Evolutionary conservation across 352 stramenopile genomes (phyloP).

Genomic region (Phytophthora pseudosyringae): DNA sequence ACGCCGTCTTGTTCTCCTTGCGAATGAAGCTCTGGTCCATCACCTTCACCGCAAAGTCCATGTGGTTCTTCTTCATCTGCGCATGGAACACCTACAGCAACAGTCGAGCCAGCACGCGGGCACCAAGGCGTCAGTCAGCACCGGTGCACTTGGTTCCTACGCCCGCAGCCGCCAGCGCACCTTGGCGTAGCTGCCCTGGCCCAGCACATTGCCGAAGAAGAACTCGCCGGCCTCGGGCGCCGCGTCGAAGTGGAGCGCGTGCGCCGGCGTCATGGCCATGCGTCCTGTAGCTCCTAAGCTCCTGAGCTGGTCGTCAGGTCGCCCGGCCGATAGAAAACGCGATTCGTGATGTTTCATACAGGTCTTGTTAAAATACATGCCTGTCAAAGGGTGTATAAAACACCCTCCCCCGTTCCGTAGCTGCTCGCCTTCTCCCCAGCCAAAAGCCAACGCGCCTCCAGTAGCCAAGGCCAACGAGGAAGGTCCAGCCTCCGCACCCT

Average conservation of each 20-base stretch:
- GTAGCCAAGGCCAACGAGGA: conserved; percentile 21
- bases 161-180: conserved; percentile 31
- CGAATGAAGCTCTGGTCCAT: conserved; percentile 93
- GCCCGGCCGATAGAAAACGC: neutral
- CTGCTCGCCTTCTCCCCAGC: conserved; percentile 22
- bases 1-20: conserved; percentile 93
- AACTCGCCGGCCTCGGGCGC: conserved; percentile 84
- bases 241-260: conserved; percentile 62
- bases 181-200: conserved; percentile 90
- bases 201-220: conserved; percentile 85
- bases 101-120: too few species aligned
- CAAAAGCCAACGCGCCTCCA: conserved; percentile 30
- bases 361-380: neutral
- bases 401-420: conserved; percentile 5
- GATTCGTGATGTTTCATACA: neutral
- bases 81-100: conserved; percentile 81
- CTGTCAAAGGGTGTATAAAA: neutral
- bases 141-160: neutral
- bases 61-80: conserved; percentile 77
- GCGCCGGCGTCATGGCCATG: conserved; percentile 42
- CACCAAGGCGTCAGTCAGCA: neutral
- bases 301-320: conserved; percentile 25
- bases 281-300: conserved; percentile 1
- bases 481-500: conserved; percentile 17
- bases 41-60: conserved; percentile 91